Percentiles rank a stretch among this genome's conserved stretches.
Conservation (phyloP, 345 rosid species). For the Gossypium anomalum region DNA sequence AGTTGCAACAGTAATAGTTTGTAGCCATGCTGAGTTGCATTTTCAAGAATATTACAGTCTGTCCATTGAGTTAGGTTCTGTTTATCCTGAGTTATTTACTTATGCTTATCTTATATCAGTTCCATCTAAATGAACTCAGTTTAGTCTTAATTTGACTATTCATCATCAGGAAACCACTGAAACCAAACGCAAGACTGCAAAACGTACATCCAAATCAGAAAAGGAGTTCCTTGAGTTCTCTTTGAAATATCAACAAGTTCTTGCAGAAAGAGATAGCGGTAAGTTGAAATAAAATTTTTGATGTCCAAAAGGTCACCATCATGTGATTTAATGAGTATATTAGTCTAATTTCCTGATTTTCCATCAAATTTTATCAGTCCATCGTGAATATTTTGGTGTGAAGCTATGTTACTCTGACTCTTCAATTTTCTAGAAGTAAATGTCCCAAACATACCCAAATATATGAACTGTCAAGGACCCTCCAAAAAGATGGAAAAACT, state of each 20-base stretch:
- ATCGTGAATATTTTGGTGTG: background rate
- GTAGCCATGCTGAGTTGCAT: background rate
- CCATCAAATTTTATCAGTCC: background rate
- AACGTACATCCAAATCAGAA: slow-evolving; percentile 66
- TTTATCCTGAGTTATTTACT: slow-evolving; percentile 2
- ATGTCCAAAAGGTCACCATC: background rate
- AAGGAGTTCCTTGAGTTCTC: slow-evolving; percentile 83
- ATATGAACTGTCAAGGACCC: background rate
- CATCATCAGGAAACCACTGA: slow-evolving; percentile 59
- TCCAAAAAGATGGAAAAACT: background rate
- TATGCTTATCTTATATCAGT: background rate
- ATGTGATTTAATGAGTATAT: slow-evolving; percentile 1
- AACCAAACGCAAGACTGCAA: slow-evolving; percentile 62
- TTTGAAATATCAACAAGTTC: slow-evolving; percentile 86
- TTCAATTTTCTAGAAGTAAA: background rate
- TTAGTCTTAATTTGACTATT: slow-evolving; percentile 14
- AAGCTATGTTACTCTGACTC: background rate
- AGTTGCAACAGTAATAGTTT: background rate
- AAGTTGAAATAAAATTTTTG: slow-evolving; percentile 21
- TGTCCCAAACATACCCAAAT: too few relatives aligned
- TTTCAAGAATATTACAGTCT: background rate
- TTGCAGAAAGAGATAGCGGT: slow-evolving; percentile 85
- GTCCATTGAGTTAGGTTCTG: background rate
- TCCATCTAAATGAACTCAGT: background rate
- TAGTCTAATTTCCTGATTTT: background rate